Conservation (phyloP, 805 yeast species). For the Debaryomyces hansenii region DNA sequence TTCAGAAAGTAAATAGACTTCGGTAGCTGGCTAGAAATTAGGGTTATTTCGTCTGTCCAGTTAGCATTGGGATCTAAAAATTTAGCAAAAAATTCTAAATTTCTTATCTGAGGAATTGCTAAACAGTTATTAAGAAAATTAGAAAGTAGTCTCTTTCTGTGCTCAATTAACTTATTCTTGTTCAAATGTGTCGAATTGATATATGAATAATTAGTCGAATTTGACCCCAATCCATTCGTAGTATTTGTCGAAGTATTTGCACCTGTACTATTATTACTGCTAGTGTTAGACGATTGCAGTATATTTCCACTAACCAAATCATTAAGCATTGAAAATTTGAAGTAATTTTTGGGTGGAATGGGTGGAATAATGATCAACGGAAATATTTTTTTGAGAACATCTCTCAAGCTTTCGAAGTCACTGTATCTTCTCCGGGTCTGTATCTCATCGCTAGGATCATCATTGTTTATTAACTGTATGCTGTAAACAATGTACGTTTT, state of each 20-base stretch:
- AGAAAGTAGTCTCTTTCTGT: slow-evolving; percentile 70
- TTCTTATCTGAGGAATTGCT: slow-evolving; percentile 52
- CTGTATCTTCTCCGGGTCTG: slow-evolving; percentile 82
- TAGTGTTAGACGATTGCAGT: slow-evolving; percentile 4
- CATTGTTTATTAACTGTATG: slow-evolving; percentile 55
- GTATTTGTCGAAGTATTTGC: slow-evolving; percentile 2
- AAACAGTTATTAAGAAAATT: slow-evolving; percentile 79
- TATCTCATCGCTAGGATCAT: slow-evolving; percentile 35
- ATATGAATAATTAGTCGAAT: slow-evolving; percentile 24
- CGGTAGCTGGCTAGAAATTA: slow-evolving; percentile 40
- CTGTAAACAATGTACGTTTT: slow-evolving; percentile 76
- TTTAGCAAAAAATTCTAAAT: slow-evolving; percentile 63
- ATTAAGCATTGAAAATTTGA: slow-evolving; percentile 32
- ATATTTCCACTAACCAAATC: slow-evolving; percentile 24
- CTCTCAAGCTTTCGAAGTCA: slow-evolving; percentile 84
- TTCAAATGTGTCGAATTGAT: slow-evolving; percentile 42
- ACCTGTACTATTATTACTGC: neutral
- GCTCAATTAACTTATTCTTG: slow-evolving; percentile 39
- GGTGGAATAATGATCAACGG: slow-evolving; percentile 91
- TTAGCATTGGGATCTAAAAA: slow-evolving; percentile 83
- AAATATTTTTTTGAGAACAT: slow-evolving; percentile 64
- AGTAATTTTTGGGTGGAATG: slow-evolving; percentile 63
- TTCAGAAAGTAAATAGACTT: slow-evolving; percentile 41
- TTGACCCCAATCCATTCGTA: neutral
- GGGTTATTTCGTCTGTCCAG: slow-evolving; percentile 68